Base-by-base conservation (phyloP, 169 alveolate species). In the Prorocentrum cordatum region DNA sequence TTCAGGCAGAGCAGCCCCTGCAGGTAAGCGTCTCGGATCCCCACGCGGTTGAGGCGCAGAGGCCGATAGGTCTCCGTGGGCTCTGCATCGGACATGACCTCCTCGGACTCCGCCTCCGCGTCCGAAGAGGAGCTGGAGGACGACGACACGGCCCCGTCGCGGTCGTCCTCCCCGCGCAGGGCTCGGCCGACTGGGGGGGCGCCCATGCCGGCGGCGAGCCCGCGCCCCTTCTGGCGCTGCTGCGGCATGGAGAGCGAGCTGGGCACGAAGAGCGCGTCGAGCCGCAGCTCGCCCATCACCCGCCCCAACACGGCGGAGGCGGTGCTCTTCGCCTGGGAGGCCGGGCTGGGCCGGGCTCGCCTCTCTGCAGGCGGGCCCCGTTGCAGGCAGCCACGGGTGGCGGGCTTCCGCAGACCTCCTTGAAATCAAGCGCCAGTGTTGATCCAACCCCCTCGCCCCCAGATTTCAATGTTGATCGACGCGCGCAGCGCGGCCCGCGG, bases 111-210 rank as follows among this genome's bases (percentile, higher is more conserved):
- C 39, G 59, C 16, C 20, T 77, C 88, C 47, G 54, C 88, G 7
- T 77, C 88, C 7, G 86, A 71, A 4, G 68, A 70, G 29, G 7
- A 32, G 68, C 38, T 36, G 10, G 54, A 72, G n/a, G 88, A 77
- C 18, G 54, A 72, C 16, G 88, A 77, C 33, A 75, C 33, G 2
- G 75, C 88, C 1, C 45, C 47, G 20, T 77, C 88, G 7, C 88
- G 22, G 18, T 35, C n/a, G 33, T 77, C 75, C 10, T 36, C 33
- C n/a, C 88, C 88, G 31, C 59, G 61, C 18, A 72, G 36, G 20
- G 88, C 88, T n/a, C 75, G 75, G 10, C 54, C 64, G 24, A 77
- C 75, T n/a, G n/a, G n/a, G n/a, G n/a, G n/a, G n/a, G n/a, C n/a
- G n/a, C n/a, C n/a, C 88, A 77, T 77, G 33, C 88, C 88, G 12